Evolutionary conservation across 2,329 filamentous ascomycete genomes (phyloP).

Genomic region (Pseudogymnoascus sp.): DNA sequence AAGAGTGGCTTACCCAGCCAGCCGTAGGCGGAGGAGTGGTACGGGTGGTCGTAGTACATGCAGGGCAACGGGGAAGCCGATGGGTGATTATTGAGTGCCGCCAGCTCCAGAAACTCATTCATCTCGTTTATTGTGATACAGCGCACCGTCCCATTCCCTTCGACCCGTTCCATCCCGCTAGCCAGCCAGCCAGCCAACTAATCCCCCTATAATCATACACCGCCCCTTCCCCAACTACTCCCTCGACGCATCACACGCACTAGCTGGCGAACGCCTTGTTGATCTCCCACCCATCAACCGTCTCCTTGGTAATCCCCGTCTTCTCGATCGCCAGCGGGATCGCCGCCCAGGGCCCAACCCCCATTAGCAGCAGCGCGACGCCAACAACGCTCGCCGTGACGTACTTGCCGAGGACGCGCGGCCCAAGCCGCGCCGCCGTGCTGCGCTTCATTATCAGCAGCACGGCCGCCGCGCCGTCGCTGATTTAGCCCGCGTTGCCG

Average conservation of each 20-base stretch:
- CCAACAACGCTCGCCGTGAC: conserved; percentile 55
- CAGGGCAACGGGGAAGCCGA: neutral
- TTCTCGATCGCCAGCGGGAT: conserved; percentile 88
- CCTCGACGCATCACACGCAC: conserved; percentile 69
- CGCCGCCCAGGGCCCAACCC: conserved; percentile 88
- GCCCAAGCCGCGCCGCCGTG: no score
- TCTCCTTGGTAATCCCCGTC: conserved; percentile 77
- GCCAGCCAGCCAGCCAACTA: neutral
- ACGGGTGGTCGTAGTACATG: neutral
- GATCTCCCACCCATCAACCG: conserved; percentile 97
- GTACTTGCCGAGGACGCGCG: no score
- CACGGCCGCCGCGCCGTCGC: no score
- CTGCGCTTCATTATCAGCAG: no score
- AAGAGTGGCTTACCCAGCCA: neutral
- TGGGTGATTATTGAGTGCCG: neutral
- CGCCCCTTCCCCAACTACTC: no score
- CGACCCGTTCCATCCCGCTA: neutral
- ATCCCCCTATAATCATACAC: no score
- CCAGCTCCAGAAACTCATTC: neutral
- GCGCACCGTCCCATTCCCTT: neutral
- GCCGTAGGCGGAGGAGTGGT: neutral
- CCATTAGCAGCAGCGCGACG: conserved; percentile 66
- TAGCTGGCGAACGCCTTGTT: conserved; percentile 98
- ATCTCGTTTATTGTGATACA: neutral
- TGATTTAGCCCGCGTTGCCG: conserved; percentile 61